Conservation (phyloP, 495 filamentous ascomycete species). For the Xylona heveae region DNA sequence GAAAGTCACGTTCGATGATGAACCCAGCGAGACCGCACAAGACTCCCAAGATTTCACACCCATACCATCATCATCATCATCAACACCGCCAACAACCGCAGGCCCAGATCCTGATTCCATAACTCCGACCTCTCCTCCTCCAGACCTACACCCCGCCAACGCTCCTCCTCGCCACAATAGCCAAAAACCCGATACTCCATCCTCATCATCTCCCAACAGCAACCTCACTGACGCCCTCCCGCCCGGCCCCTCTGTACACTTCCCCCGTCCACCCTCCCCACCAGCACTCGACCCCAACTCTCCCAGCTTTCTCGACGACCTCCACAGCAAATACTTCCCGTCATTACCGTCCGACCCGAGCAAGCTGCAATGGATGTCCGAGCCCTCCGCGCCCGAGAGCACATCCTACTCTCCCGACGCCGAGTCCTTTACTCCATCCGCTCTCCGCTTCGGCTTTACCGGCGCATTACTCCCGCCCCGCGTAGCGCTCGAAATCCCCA, state of each 20-base stretch:
- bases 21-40: not conserved
- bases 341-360: constrained; percentile 63
- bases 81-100: constrained; percentile 9
- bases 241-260: constrained; percentile 25
- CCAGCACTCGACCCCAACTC: constrained; percentile 66
- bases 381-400: constrained; percentile 29
- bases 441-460: constrained; percentile 73
- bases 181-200: constrained; percentile 11
- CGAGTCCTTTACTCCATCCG: constrained; percentile 43
- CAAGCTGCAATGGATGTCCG: constrained; percentile 73
- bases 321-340: constrained; percentile 88
- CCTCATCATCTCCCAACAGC: not conserved
- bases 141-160: constrained; percentile 23
- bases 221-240: constrained; percentile 1
- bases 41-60: not conserved
- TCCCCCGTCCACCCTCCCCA: constrained; percentile 32
- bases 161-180: constrained; percentile 15
- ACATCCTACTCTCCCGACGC: constrained; percentile 65
- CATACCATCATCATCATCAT: constrained; percentile 1
- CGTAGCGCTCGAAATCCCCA: constrained; percentile 45
- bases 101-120: constrained; percentile 16
- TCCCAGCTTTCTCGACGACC: constrained; percentile 57
- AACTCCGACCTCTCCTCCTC: constrained; percentile 14
- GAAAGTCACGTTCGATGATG: constrained; percentile 11
- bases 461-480: constrained; percentile 58